Conservation (phyloP, 495 filamentous ascomycete genomes). For the Penicillium nucicola region DNA sequence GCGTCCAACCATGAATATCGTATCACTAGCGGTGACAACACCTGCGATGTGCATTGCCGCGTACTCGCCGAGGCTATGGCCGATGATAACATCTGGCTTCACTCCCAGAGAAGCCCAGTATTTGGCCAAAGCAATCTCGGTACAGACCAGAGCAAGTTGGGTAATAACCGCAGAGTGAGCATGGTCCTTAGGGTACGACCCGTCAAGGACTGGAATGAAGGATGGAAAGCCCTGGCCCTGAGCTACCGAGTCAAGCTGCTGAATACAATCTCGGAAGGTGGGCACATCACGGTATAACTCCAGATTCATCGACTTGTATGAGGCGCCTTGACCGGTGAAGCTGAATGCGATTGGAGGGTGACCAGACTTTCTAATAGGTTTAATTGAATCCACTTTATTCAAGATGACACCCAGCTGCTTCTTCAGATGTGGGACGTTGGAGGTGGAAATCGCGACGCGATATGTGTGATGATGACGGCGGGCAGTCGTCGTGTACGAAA, state of each 20-base stretch:
- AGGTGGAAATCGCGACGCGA: no score
- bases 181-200: not conserved
- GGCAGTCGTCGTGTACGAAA: no score
- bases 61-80: conserved; percentile 83
- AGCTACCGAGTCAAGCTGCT: conserved; percentile 23
- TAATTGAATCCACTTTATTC: no score
- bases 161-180: conserved; percentile 59
- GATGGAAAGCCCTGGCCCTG: conserved; percentile 27
- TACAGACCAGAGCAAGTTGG: conserved; percentile 65
- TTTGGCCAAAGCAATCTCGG: conserved; percentile 74
- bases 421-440: no score
- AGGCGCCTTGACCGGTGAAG: conserved; percentile 68
- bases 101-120: conserved; percentile 74
- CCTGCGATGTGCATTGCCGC: conserved; percentile 75
- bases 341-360: conserved; percentile 46
- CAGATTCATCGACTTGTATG: conserved; percentile 34
- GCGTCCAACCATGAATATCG: conserved; percentile 52
- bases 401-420: not conserved
- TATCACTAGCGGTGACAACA: conserved; percentile 70
- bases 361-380: no score
- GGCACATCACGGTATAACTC: conserved; percentile 26
- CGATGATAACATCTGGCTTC: conserved; percentile 66
- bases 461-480: no score
- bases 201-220: conserved; percentile 1
- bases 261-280: conserved; percentile 18